Base-by-base conservation (phyloP, 2,329 filamentous ascomycete genomes). In the Chaetomium sp. region DNA sequence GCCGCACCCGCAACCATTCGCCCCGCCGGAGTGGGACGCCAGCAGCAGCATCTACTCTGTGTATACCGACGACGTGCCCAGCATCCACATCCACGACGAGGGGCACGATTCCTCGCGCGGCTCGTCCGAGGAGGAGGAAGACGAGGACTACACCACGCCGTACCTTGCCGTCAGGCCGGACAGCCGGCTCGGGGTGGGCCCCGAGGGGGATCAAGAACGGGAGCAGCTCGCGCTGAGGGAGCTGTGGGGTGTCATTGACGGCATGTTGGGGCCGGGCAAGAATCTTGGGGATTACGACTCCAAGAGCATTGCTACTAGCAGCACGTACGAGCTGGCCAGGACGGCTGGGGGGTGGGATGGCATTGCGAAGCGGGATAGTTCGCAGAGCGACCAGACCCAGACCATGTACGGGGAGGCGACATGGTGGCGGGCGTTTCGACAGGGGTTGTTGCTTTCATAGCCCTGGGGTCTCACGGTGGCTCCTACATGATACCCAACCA, bases 191-290 rank as follows among this genome's bases (percentile, higher is more conserved):
- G 35, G 35, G 35, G 6, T 4, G 35, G 35, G 35, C 3, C 13
- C 3, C 12, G 13, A 38, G 4, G 29, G 21, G 6, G 21, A 35
- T n/a, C 10, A 21, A 0, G 38, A 59, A 16, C 16, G 42, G 61
- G 63, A 65, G 21, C 35, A 58, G 49, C 29, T 35, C 9, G 66
- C 66, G 16, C 33, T 67, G 49, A 35, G 25, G 31, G 66, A 67
- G 38, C 27, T 67, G n/a, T 57, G 58, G 63, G 66, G 51, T 0
- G 58, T 62, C 1, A 55, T 67, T n/a, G 63, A 67, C 8, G 63
- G 38, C 23, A 7, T 65, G 9, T 23, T 67, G 25, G 63, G 57
- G 5, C 57, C 53, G 1, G 47, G 10, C 4, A 57, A 5, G 12
- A 25, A 31, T 4, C 13, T 63, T 16, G 53, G 33, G 4, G 57